Base-by-base conservation (phyloP, 805 yeast genomes). In the Ogataea glucozyma region DNA sequence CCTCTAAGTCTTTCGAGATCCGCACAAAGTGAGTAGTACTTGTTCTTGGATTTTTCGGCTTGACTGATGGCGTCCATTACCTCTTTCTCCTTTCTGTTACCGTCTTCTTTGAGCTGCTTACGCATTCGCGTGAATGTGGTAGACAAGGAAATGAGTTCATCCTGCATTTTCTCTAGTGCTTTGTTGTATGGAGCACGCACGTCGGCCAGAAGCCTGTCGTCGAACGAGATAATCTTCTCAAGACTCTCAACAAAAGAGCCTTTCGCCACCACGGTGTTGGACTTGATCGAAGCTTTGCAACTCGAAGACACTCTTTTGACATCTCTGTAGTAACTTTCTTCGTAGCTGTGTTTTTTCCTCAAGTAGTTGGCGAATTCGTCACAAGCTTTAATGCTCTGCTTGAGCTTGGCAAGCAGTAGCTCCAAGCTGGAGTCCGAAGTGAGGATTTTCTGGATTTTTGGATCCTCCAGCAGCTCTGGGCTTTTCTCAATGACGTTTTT, bases 11-110 rank as follows among this genome's bases (percentile, higher is more conserved):
- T 83, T 53, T 91, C 97, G 62, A 88, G 76, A 54, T 93, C 98
- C 41, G 81, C 85, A 57, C 97, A 88, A 19, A 89, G 67, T 40
- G 86, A 81, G 57, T 78, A 79, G 61, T 93, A 91, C 60, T 80
- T 81, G 26, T 69, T 54, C 62, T 85, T 87, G 12, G 97, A 95
- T 75, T 91, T 91, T 51, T 88, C 96, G 1, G 96, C 97, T 31
- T 78, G 76, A 43, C 72, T 70, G 38, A 89, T 90, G 6, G 96
- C 81, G 44, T 93, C 98, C 10, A 72, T 58, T 26, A 89, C 90
- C 46, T 85, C 95, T 58, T 85, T 88, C 59, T 93, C 99, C 53
- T 83, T 78, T 37, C 86, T 73, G 56, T 79, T 75, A 31, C 89
- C 88, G 44, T 85, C 86, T 36, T 93, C 98, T 62, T 93, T 93